Base-by-base conservation (phyloP, 169 alveolate species). In the Gregarina niphandrodes region DNA sequence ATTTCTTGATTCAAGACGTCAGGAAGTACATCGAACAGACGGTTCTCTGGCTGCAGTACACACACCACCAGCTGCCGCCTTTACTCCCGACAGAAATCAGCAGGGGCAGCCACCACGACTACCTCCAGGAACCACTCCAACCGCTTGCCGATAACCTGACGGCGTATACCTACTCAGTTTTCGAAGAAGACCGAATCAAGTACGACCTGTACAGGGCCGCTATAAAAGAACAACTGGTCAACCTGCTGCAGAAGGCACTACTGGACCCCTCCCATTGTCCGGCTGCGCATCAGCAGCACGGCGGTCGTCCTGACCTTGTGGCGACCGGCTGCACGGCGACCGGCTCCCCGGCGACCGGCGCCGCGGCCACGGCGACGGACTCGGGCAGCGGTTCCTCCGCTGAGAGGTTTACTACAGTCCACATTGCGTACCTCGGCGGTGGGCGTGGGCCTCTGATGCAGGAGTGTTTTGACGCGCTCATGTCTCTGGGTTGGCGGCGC, bases 391-490 rank as follows among this genome's bases (percentile, higher is more conserved):
- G 63, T 53, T 18, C 42, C 19, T 29, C 40, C 22, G 24, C 36
- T 39, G 17, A 34, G 36, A 5, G 38, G 43, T 15, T 39, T 41
- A 6, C 38, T 41, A 17, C 37, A 15, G 4, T 57, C 42, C 36
- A 36, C 12, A 56, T 75, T 23, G 51, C 59, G 62, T 50, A 68
- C 11, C 65, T 73, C 15, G 86, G 86, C 9, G 82, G 81, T 7
- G 86, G 86, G 0, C 43, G 86, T 30, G 86, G 82, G 7, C 80
- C 80, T 3, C 37, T 75, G 3, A 61, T 71, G 11, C 54, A 59
- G 24, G 67, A 67, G 30, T 67, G 73, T 16, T 17, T 71, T 5
- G 57, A 49, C 37, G 78, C 79, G 21, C 20, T 50, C 24, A 18
- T 24, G 6, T n/a, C n/a, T n/a, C n/a, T n/a, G n/a, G n/a, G n/a